A percentile compares a stretch with the other conserved stretches of the same genome.
phyloP scores from a whole-genome alignment of 1,139 yeast genomes.

The Protomyces lactucae-debilis region DNA sequence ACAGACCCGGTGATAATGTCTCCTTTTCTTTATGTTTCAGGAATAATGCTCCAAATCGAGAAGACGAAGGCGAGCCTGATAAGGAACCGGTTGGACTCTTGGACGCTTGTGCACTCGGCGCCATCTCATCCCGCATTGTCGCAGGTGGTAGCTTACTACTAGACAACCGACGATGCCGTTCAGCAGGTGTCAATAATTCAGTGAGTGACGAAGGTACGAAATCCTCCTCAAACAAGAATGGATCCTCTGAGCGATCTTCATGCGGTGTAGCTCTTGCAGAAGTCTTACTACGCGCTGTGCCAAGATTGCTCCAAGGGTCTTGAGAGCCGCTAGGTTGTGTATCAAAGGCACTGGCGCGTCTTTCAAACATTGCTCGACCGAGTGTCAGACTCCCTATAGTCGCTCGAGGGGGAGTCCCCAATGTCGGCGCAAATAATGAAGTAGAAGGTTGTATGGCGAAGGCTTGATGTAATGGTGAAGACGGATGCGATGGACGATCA shows the following conservation, averaged over 20 bases:
- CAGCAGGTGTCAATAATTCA: constrained; percentile 75
- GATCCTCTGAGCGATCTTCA: constrained; percentile 43
- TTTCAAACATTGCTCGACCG: constrained; percentile 22
- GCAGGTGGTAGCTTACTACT: neutral
- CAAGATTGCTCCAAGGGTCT: neutral
- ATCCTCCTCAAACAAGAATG: constrained; percentile 55
- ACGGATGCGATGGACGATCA: constrained; percentile 14
- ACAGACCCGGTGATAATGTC: neutral
- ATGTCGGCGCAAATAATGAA: constrained; percentile 9
- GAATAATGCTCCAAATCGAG: constrained; percentile 26
- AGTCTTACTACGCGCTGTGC: neutral
- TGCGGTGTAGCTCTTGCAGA: neutral
- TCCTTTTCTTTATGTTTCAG: constrained; percentile 22
- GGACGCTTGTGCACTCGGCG: constrained; percentile 5
- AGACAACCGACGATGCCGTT: constrained; percentile 61
- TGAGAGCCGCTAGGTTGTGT: neutral
- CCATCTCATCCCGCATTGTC: neutral
- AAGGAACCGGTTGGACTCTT: constrained; percentile 18
- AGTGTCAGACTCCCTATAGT: neutral
- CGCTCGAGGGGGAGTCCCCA: constrained; percentile 18
- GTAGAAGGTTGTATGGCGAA: constrained; percentile 7
- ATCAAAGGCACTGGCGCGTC: constrained; percentile 23
- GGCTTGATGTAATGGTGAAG: constrained; percentile 10
- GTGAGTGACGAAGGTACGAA: constrained; percentile 71
- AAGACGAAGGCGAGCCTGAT: constrained; percentile 12